Evolutionary conservation across 768 basidiomycete species (phyloP).

Genomic region (Lactifluus volemus): DNA sequence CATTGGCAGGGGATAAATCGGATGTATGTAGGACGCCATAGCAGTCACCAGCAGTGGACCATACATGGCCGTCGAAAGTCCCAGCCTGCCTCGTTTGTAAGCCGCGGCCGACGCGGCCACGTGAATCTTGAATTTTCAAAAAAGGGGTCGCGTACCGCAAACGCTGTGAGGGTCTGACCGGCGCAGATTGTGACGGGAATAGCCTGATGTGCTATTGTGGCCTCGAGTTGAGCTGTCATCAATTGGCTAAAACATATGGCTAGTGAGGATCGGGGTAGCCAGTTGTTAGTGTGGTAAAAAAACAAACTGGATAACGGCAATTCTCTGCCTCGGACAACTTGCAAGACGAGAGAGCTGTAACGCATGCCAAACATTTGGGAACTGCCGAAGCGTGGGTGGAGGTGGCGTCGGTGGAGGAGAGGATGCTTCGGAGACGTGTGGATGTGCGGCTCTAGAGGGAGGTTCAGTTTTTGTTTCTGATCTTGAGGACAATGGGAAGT

Average conservation of each 20-base stretch:
- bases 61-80: neutral
- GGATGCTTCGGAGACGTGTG: neutral
- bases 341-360: conserved; percentile 5
- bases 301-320: conserved; percentile 10
- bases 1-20: neutral
- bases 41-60: conserved; percentile 13
- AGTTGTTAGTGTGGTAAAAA: neutral
- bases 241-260: conserved; percentile 1
- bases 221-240: conserved; percentile 12
- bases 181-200: neutral
- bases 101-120: neutral
- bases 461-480: neutral
- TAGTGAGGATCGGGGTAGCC: neutral
- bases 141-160: conserved; percentile 3
- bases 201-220: conserved; percentile 2
- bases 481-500: conserved; percentile 23
- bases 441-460: neutral
- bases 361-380: conserved; percentile 1
- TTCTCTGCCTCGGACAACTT: conserved; percentile 5
- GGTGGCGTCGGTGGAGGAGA: neutral
- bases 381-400: neutral
- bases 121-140: neutral
- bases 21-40: conserved; percentile 9
- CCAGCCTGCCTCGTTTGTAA: conserved; percentile 4
- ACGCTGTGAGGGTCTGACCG: conserved; percentile 10